Percentiles rank a stretch among this genome's conserved stretches.
phyloP scores from a whole-genome alignment of 2,329 filamentous ascomycete species.

The Colletotrichum sansevieriae region DNA sequence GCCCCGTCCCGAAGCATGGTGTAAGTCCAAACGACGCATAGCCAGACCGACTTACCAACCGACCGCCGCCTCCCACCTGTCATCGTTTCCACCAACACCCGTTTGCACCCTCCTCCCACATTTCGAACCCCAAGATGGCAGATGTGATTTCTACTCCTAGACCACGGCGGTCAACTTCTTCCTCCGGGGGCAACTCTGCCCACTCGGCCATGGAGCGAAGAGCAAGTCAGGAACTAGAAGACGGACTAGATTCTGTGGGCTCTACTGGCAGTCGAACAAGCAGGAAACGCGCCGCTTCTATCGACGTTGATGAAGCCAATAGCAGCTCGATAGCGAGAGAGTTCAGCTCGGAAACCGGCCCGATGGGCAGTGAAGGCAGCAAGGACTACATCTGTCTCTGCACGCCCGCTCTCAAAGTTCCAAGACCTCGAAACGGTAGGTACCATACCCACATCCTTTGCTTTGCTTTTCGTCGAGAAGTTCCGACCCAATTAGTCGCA shows the following conservation, averaged over 20 bases:
- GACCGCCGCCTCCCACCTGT: conserved; percentile 25
- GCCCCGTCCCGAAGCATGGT: conserved; percentile 37
- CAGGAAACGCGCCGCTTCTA: conserved; percentile 61
- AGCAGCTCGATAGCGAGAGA: conserved; percentile 51
- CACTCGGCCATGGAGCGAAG: conserved; percentile 42
- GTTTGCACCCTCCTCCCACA: conserved; percentile 38
- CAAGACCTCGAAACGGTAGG: conserved; percentile 71
- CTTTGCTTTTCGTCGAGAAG: conserved; percentile 30
- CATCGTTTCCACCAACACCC: conserved; percentile 25
- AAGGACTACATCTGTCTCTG: conserved; percentile 67
- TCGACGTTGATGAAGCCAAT: conserved; percentile 60
- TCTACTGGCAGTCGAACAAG: conserved; percentile 37
- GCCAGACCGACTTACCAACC: conserved; percentile 25
- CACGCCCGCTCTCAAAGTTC: conserved; percentile 68
- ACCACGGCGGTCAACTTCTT: conserved; percentile 42
- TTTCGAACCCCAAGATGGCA: conserved; percentile 37
- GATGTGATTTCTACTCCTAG: conserved; percentile 39
- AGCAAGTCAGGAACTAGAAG: conserved; percentile 41
- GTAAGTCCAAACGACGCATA: conserved; percentile 41
- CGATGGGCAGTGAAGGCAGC: conserved; percentile 43
- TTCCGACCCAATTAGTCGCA: conserved; percentile 29
- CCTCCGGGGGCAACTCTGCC: conserved; percentile 39
- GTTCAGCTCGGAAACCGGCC: conserved; percentile 53
- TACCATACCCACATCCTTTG: conserved; percentile 41
- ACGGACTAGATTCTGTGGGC: conserved; percentile 32